Percentiles rank a stretch among this genome's conserved stretches.
phyloP scores from a whole-genome alignment of 768 basidiomycete species.

The Tricholoma terreum region DNA sequence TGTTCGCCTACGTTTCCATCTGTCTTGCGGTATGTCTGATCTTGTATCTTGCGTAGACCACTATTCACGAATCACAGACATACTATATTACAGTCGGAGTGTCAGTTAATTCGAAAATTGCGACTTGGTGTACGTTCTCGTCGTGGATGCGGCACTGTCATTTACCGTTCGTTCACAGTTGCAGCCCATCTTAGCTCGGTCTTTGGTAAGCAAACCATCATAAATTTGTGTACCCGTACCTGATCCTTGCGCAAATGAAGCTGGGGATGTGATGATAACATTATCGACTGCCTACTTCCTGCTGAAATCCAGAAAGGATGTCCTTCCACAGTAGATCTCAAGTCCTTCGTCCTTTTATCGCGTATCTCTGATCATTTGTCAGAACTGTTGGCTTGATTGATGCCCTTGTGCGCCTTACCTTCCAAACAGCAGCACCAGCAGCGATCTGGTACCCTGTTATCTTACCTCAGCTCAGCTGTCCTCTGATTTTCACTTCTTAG shows the following conservation, averaged over 20 bases:
- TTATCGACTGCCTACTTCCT: slow-evolving; percentile 27
- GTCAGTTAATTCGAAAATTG: slow-evolving; percentile 13
- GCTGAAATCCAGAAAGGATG: slow-evolving; percentile 23
- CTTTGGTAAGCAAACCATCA: slow-evolving; percentile 18
- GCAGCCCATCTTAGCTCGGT: slow-evolving; percentile 25
- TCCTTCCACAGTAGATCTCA: slow-evolving; percentile 25
- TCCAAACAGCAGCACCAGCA: slow-evolving; percentile 31
- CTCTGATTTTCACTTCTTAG: slow-evolving; percentile 8
- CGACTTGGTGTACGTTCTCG: slow-evolving; percentile 26
- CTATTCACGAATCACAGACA: slow-evolving; percentile 13
- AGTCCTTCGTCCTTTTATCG: background rate
- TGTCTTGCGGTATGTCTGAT: slow-evolving; percentile 23
- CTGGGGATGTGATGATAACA: slow-evolving; percentile 28
- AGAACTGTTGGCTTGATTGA: slow-evolving; percentile 27
- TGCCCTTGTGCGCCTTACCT: slow-evolving; percentile 28
- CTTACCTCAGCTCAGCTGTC: background rate
- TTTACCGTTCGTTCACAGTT: slow-evolving; percentile 14
- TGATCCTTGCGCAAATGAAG: slow-evolving; percentile 12
- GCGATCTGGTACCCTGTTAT: slow-evolving; percentile 24
- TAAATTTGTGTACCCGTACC: background rate
- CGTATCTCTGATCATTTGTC: background rate
- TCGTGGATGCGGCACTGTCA: background rate
- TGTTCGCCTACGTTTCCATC: slow-evolving; percentile 26
- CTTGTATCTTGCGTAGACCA: background rate
- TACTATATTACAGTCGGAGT: slow-evolving; percentile 23